phyloP scores from a whole-genome alignment of 2,329 filamentous ascomycete genomes.

The Penicillium hesseltinei region DNA sequence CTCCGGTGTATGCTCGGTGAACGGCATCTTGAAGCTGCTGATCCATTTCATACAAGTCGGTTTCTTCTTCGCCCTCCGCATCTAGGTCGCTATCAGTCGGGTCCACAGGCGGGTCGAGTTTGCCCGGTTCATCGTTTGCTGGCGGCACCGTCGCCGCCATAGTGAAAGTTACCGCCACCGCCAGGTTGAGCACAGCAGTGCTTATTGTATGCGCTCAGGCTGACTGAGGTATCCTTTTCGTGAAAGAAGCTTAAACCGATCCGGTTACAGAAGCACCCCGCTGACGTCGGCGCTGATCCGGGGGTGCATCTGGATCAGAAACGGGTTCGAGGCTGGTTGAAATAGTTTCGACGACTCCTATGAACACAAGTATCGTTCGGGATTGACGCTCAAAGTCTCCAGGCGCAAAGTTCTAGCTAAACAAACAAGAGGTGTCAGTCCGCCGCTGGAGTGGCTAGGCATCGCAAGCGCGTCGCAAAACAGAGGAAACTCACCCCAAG shows the following conservation, averaged over 20 bases:
- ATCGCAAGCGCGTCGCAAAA: conserved; percentile 22
- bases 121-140: conserved; percentile 35
- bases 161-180: conserved; percentile 38
- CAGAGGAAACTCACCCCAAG: conserved; percentile 15
- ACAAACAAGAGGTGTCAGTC: conserved; percentile 18
- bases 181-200: conserved; percentile 32
- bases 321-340: background rate
- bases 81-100: conserved; percentile 44
- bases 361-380: background rate
- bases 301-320: conserved; percentile 24
- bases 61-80: conserved; percentile 46
- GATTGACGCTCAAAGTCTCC: conserved; percentile 3
- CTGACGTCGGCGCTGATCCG: conserved; percentile 26
- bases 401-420: conserved; percentile 20
- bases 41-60: conserved; percentile 42
- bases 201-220: conserved; percentile 9
- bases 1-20: conserved; percentile 36
- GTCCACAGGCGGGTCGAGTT: conserved; percentile 33
- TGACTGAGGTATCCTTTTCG: conserved; percentile 9
- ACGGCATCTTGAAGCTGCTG: conserved; percentile 41
- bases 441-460: conserved; percentile 10
- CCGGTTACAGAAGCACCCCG: conserved; percentile 32
- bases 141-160: conserved; percentile 45
- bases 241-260: conserved; percentile 22
- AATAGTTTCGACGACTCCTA: background rate